Evolutionary conservation across 805 yeast genomes (phyloP), one percentile per base, ranked within the genome.

Genomic region (Metschnikowia sp.): DNA sequence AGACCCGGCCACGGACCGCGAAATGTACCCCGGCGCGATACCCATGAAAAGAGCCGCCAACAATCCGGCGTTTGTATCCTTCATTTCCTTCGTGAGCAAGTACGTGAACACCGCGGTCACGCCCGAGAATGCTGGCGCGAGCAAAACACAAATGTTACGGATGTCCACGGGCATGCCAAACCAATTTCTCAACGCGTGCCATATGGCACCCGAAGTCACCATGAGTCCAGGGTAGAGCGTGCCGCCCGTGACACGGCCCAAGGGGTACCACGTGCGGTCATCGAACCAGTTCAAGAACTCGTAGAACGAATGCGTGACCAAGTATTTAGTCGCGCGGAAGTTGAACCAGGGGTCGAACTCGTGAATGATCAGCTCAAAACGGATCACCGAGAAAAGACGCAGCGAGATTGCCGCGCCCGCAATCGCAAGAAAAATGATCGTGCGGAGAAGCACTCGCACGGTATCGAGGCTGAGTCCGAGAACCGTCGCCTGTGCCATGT

Each of bases 171-270:
- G 98, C 48, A 94, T 68, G 6, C 90, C 83, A 39, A 82, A 66
- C 69, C 69, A 69, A 48, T 77, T 74, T 43, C 81, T 69, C 52
- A 94, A 74, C 4, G 81, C 59, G 58, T 83, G 87, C 84, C 92
- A 91, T 48, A 95, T 84, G 19, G 88, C 77, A 19, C 96, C 95
- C n/a, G 95, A 83, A 4, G 99, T 89, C 26, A 95, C 96, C 99
- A 94, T 94, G 56, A 95, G 74, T 8, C 99, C 99, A 3, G 99
- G 99, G 63, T 95, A 94, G 52, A 94, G 70, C 1, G 99, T 95
- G 49, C 99, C 99, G 58, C 99, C 99, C 10, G 99, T 94, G 62
- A 94, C 99, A 72, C 99, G 81, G 18, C 99, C 99, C 56, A 94
- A 76, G 15, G 99, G 99, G 67, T 94, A 94, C 99, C 99, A 94